These are phyloP conservation scores for Fusarium multiceps DNA, from an alignment of 2,329 filamentous ascomycete genomes.

Conservation along the genomic window DNA sequence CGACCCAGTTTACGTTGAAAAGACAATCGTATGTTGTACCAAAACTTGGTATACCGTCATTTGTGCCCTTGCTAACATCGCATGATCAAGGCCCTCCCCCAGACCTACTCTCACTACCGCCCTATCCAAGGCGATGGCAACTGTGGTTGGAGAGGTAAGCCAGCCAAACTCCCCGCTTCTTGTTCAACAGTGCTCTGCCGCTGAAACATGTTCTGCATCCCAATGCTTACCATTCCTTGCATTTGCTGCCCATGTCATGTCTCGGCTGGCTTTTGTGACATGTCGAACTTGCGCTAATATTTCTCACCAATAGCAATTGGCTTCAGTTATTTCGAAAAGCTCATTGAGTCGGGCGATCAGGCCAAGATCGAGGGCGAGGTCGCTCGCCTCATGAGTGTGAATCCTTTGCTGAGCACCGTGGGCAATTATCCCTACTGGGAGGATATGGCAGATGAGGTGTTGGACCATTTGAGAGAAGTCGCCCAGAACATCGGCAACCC, in stretches of 20 bases:
- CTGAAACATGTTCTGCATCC: conserved; percentile 15
- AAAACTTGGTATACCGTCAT: not conserved
- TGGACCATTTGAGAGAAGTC: conserved; percentile 74
- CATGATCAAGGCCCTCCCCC: conserved; percentile 74
- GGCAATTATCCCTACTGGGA: conserved; percentile 80
- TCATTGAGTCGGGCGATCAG: conserved; percentile 75
- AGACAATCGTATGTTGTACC: conserved; percentile 77
- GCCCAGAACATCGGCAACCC: conserved; percentile 68
- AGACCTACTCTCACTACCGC: conserved; percentile 88
- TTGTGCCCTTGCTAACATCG: conserved; percentile 28
- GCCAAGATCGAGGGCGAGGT: conserved; percentile 76
- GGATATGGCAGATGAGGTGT: conserved; percentile 83
- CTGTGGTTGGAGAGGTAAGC: conserved; percentile 96
- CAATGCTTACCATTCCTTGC: conserved; percentile 11
- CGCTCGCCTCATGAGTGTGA: conserved; percentile 76
- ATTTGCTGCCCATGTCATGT: conserved; percentile 34
- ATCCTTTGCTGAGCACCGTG: conserved; percentile 74
- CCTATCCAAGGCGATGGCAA: conserved; percentile 92
- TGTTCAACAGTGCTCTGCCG: conserved; percentile 7
- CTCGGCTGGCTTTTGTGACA: conserved; percentile 23
- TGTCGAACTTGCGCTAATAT: conserved; percentile 27
- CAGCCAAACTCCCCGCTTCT: conserved; percentile 27
- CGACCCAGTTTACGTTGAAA: conserved; percentile 84
- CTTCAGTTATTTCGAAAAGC: conserved; percentile 91
- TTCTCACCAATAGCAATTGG: conserved; percentile 74